These are phyloP conservation scores for Cutaneotrichosporon cavernicola DNA, from an alignment of 1,284 basidiomycete species.

Conservation along the genomic window DNA sequence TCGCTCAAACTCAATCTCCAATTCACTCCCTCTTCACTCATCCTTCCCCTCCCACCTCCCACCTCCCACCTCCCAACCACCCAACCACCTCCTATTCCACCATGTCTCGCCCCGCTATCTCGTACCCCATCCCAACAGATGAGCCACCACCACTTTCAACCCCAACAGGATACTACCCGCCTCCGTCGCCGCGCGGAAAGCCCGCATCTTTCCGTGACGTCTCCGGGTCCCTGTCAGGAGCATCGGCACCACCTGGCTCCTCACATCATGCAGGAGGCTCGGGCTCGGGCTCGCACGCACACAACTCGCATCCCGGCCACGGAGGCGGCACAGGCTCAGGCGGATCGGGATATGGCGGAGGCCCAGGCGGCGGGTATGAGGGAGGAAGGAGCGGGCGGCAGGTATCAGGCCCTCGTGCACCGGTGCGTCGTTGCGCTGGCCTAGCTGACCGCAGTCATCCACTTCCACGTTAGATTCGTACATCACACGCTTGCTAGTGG, in stretches of 20 bases:
- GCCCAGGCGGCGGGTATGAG: not conserved
- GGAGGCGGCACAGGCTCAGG: not conserved
- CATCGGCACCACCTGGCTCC: not conserved
- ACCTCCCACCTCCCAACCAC: not conserved
- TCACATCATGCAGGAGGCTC: not conserved
- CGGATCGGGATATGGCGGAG: not conserved
- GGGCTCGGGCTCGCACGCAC: not conserved
- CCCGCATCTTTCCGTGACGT: not conserved
- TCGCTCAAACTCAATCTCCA: too few species aligned
- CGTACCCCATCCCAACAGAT: constrained; percentile 24
- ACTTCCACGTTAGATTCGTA: constrained; percentile 65
- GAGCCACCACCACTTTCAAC: constrained; percentile 7
- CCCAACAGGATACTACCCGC: not conserved
- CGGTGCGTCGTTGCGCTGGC: not conserved
- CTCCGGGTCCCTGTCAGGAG: not conserved
- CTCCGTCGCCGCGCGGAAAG: not conserved
- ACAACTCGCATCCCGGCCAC: not conserved
- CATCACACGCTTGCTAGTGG: constrained; percentile 88
- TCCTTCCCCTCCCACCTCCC: not conserved
- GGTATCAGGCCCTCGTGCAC: not conserved
- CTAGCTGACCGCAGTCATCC: constrained; percentile 25
- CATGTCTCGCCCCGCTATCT: constrained; percentile 29
- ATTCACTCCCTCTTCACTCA: not conserved
- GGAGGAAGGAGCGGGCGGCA: not conserved
- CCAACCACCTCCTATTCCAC: not conserved